Evolutionary conservation across 202 grass and related monocot species (phyloP).

Genomic region (Panicum hallii): DNA sequence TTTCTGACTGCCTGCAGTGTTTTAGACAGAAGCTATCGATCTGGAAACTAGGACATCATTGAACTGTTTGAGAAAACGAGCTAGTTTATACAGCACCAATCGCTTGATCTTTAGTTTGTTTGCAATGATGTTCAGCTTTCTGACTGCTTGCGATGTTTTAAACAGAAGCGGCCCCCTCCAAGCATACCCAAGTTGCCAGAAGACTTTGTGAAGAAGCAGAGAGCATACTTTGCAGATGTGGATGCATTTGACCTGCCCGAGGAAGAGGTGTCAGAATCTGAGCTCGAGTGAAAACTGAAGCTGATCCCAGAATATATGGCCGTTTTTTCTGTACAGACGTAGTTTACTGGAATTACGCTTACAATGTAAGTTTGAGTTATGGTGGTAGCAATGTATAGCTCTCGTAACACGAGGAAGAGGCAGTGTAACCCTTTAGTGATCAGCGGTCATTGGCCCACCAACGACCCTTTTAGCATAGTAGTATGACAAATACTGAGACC

Average conservation of each 20-base stretch:
- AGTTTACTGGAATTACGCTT: not conserved
- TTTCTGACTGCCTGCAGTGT: slow-evolving; percentile 7
- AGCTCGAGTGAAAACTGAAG: slow-evolving; percentile 44
- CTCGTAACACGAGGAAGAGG: not conserved
- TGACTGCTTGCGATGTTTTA: slow-evolving; percentile 21
- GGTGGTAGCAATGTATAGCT: not conserved
- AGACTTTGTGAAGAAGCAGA: slow-evolving; percentile 56
- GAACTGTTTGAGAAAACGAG: not conserved
- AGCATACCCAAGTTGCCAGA: slow-evolving; percentile 43
- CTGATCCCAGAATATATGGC: not conserved
- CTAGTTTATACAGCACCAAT: too few species aligned
- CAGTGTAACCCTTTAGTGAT: not conserved
- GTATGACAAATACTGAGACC: not conserved
- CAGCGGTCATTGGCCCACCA: not conserved
- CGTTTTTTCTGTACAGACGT: slow-evolving; percentile 16
- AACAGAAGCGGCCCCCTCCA: slow-evolving; percentile 34
- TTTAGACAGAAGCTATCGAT: not conserved
- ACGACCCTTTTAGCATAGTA: not conserved
- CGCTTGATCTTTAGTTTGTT: not conserved
- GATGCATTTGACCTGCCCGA: slow-evolving; percentile 54
- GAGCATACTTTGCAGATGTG: slow-evolving; percentile 52
- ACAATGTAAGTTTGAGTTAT: not conserved
- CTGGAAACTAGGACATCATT: not conserved
- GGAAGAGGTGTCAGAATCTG: slow-evolving; percentile 54
- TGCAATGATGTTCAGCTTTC: not conserved